Percentiles rank a stretch among this genome's conserved stretches.
phyloP scores from a whole-genome alignment of 176 grass and related monocot genomes.

The Triticum timopheevii region DNA sequence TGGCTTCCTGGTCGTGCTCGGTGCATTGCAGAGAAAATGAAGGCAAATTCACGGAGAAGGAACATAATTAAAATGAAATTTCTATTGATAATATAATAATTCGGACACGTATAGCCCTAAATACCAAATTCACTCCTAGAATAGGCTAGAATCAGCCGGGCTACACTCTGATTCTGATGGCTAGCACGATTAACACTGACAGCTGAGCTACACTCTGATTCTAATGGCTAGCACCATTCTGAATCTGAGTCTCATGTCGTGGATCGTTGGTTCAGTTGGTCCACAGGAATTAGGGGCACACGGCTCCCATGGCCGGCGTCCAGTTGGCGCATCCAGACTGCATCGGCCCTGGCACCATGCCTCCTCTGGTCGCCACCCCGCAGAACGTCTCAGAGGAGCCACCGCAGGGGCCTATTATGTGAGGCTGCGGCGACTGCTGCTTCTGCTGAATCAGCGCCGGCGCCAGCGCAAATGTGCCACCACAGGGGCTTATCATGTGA shows the following conservation, averaged over 20 bases:
- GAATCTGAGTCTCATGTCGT: not conserved
- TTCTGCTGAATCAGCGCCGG: not conserved
- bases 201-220: not conserved
- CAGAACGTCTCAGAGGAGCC: not conserved
- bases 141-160: not conserved
- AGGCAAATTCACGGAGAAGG: not conserved
- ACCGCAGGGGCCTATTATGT: too few species aligned
- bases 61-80: not conserved
- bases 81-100: too few species aligned
- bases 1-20: not conserved
- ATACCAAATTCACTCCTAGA: not conserved
- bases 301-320: slow-evolving; percentile 32
- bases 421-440: too few species aligned
- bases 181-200: not conserved
- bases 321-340: not conserved
- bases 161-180: not conserved
- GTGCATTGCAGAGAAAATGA: not conserved
- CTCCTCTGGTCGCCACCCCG: slow-evolving; percentile 31
- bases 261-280: not conserved
- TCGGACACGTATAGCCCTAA: too few species aligned
- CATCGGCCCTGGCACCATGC: not conserved
- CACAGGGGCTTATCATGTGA: too few species aligned
- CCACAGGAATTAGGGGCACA: slow-evolving; percentile 49
- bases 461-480: not conserved
- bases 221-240: not conserved